Percentiles rank a stretch among this genome's conserved stretches.
Evolutionary conservation across 768 basidiomycete species (phyloP).

Genomic region (Lanmaoa pseudosensibilis): DNA sequence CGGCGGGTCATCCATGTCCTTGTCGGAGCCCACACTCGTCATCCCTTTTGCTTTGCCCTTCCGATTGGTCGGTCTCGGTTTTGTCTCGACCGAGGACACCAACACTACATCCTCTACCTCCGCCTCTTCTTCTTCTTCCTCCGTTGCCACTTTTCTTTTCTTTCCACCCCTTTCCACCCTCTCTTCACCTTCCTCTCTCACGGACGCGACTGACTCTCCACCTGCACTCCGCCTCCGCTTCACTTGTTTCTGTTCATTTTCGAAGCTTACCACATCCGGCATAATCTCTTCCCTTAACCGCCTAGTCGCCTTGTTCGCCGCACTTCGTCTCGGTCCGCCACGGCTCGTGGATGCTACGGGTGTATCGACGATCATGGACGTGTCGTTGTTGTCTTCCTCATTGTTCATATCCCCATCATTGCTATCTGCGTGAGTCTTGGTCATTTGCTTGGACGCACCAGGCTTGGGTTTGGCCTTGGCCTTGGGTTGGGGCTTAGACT

Average conservation of each 20-base stretch:
- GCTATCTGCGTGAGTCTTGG: neutral
- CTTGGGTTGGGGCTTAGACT: conserved; percentile 3
- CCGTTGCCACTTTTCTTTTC: conserved; percentile 19
- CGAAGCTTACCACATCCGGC: conserved; percentile 72
- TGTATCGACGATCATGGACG: conserved; percentile 12
- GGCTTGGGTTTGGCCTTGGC: conserved; percentile 3
- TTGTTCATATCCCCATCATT: neutral
- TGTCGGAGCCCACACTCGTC: neutral
- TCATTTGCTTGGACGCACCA: neutral
- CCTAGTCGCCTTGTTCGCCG: conserved; percentile 49
- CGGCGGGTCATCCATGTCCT: neutral
- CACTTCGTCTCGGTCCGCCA: conserved; percentile 45
- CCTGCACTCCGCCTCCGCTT: conserved; percentile 35
- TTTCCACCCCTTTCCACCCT: conserved; percentile 20
- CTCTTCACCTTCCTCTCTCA: conserved; percentile 12
- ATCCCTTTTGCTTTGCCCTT: conserved; percentile 10
- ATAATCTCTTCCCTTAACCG: conserved; percentile 57
- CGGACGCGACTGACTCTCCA: conserved; percentile 25
- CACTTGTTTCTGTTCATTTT: conserved; percentile 58
- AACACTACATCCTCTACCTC: conserved; percentile 20
- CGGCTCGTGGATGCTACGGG: conserved; percentile 16
- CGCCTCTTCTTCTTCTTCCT: conserved; percentile 26
- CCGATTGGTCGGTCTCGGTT: conserved; percentile 9
- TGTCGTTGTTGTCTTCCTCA: neutral
- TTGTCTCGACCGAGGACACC: conserved; percentile 11